Conservation (phyloP, 2,329 filamentous ascomycete species). For the Neoarthrinium moseri region DNA sequence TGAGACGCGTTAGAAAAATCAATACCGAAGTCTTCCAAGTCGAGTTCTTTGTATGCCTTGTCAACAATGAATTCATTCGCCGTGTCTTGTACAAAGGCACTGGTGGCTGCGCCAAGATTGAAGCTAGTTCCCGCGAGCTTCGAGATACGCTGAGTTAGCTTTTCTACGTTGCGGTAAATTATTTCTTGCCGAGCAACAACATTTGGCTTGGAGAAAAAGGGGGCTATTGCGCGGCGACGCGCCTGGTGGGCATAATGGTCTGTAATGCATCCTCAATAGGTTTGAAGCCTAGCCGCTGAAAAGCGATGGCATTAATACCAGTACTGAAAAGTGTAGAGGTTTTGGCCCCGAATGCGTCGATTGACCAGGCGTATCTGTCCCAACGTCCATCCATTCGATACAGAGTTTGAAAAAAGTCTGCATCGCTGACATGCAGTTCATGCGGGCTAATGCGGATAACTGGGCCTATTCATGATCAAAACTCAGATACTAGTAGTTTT, state of each 20-base stretch:
- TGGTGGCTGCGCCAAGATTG: slow-evolving; percentile 3
- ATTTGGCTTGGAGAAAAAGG: not conserved
- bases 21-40: not conserved
- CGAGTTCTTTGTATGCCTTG: not conserved
- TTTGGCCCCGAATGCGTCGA: not conserved
- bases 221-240: not conserved
- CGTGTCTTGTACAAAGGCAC: not conserved
- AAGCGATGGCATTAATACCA: not conserved
- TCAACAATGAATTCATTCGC: not conserved
- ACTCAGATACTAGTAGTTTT: not conserved
- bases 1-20: not conserved
- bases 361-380: slow-evolving; percentile 10
- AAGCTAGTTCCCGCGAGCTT: not conserved
- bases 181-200: not conserved
- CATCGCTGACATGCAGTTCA: slow-evolving; percentile 37
- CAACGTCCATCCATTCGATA: slow-evolving; percentile 10
- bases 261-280: not conserved
- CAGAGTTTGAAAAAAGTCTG: slow-evolving; percentile 16
- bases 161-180: not conserved
- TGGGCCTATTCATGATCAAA: slow-evolving; percentile 6
- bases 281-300: not conserved
- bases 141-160: not conserved
- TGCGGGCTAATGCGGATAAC: slow-evolving; percentile 28
- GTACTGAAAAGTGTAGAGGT: slow-evolving; percentile 2
- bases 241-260: slow-evolving; percentile 10